Conservation (phyloP, 148 eudicot species). For the Talinum fruticosum region DNA sequence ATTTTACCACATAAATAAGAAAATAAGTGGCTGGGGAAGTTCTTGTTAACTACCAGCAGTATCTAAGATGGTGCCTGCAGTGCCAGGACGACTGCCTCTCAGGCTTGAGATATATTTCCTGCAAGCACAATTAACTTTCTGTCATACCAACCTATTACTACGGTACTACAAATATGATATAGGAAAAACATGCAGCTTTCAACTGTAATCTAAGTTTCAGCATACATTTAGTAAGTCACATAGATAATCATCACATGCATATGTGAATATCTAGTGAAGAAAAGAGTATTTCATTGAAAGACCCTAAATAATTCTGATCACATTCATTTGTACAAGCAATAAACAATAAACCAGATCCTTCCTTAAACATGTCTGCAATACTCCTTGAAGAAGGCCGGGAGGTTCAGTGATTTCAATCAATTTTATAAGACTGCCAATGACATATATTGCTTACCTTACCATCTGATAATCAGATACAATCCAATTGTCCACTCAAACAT, state of each 20-base stretch:
- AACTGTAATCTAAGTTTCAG: neutral
- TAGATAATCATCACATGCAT: neutral
- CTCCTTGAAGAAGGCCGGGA: neutral
- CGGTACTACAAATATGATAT: neutral
- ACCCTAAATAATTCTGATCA: neutral
- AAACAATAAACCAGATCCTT: neutral
- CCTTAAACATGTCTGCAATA: neutral
- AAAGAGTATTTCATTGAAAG: neutral
- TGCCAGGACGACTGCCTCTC: slow-evolving; percentile 68
- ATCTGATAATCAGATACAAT: neutral
- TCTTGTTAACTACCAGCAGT: slow-evolving; percentile 50
- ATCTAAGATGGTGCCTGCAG: slow-evolving; percentile 58
- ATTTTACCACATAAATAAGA: neutral
- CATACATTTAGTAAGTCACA: neutral
- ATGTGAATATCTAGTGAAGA: neutral
- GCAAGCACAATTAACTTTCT: slow-evolving; percentile 27
- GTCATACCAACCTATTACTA: neutral
- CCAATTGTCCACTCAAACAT: neutral
- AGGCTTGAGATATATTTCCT: slow-evolving; percentile 85
- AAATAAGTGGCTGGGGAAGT: slow-evolving; percentile 2
- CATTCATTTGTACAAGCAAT: neutral
- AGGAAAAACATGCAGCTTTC: neutral
- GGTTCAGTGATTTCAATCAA: neutral
- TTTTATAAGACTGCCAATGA: neutral
- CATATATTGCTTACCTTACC: neutral